A percentile compares a stretch with the other conserved stretches of the same genome.
These are phyloP conservation scores for Ustilago sp. DNA, from an alignment of 1,284 basidiomycete species.

Conservation along the genomic window DNA sequence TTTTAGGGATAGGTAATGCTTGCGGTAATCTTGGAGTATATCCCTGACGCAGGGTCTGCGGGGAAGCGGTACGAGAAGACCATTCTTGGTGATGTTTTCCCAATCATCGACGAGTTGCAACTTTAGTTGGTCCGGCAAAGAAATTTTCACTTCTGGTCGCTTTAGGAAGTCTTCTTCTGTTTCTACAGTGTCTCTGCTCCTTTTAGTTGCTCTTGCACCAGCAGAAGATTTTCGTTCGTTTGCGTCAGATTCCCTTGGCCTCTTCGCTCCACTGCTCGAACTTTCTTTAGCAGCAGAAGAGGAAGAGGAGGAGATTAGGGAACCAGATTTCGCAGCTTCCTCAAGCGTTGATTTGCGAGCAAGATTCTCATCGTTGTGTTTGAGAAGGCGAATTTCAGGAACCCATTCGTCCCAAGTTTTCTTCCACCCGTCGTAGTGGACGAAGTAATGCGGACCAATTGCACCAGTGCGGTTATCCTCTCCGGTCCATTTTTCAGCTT, in stretches of 20 bases:
- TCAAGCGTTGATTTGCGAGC: slow-evolving; percentile 76
- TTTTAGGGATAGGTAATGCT: slow-evolving; percentile 42
- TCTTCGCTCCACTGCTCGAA: slow-evolving; percentile 36
- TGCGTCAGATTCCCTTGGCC: slow-evolving; percentile 18
- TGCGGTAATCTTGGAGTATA: slow-evolving; percentile 80
- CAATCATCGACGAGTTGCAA: slow-evolving; percentile 94
- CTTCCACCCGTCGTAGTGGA: slow-evolving; percentile 99
- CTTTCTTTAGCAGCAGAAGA: slow-evolving; percentile 25
- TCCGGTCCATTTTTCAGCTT: slow-evolving; percentile 81
- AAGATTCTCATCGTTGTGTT: slow-evolving; percentile 86
- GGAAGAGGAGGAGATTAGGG: slow-evolving; percentile 52
- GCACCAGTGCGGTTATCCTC: slow-evolving; percentile 76
- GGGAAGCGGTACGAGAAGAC: slow-evolving; percentile 85
- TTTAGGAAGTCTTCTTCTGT: slow-evolving; percentile 74
- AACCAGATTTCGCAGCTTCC: slow-evolving; percentile 66
- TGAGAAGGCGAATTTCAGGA: slow-evolving; percentile 82
- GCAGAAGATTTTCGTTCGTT: slow-evolving; percentile 16
- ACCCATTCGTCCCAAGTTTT: slow-evolving; percentile 99
- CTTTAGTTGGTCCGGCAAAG: slow-evolving; percentile 89
- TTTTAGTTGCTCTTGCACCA: slow-evolving; percentile 22
- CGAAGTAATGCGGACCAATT: slow-evolving; percentile 86
- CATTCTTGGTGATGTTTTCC: slow-evolving; percentile 96
- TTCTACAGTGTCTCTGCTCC: slow-evolving; percentile 49
- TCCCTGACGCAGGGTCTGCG: slow-evolving; percentile 83
- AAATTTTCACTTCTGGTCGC: slow-evolving; percentile 89